Conservation (phyloP, 768 basidiomycete species). For the Rhodotorula paludigena region DNA sequence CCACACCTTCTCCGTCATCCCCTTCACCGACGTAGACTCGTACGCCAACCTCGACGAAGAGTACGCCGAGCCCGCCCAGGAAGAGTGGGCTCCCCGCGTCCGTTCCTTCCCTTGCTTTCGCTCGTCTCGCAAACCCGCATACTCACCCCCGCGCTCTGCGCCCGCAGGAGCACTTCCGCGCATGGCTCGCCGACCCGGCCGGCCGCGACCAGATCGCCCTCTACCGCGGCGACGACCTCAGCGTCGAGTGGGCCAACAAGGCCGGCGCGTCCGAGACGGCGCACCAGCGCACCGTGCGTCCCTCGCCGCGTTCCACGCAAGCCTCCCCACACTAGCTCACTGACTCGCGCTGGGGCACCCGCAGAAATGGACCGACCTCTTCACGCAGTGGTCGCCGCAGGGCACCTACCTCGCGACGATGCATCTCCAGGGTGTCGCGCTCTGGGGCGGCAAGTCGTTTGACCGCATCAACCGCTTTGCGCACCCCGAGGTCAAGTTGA, state of each 20-base stretch:
- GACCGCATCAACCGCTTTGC: slow-evolving; percentile 83
- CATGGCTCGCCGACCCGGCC: slow-evolving; percentile 86
- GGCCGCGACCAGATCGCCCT: slow-evolving; percentile 95
- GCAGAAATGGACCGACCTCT: slow-evolving; percentile 94
- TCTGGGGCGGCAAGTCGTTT: slow-evolving; percentile 93
- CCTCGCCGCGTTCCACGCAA: not conserved
- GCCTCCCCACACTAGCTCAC: accelerated
- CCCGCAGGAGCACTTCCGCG: slow-evolving; percentile 83
- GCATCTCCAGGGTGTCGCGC: slow-evolving; percentile 87
- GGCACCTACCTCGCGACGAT: slow-evolving; percentile 93
- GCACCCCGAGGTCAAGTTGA: slow-evolving; percentile 87
- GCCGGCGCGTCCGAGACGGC: slow-evolving; percentile 79
- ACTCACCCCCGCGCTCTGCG: not conserved
- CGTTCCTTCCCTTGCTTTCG: slow-evolving; percentile 24
- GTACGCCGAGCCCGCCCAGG: slow-evolving; percentile 66
- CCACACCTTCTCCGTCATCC: slow-evolving; percentile 36
- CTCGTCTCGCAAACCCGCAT: not conserved
- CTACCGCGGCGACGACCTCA: slow-evolving; percentile 84
- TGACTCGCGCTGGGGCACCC: not conserved
- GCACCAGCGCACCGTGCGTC: slow-evolving; percentile 64
- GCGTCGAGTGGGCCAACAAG: slow-evolving; percentile 79
- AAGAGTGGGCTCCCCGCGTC: slow-evolving; percentile 72
- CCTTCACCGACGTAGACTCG: slow-evolving; percentile 66
- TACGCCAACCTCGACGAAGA: slow-evolving; percentile 68
- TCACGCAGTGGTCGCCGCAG: slow-evolving; percentile 91